These are phyloP conservation scores for Boletellus sp. DNA, from an alignment of 768 basidiomycete genomes.

Conservation along the genomic window DNA sequence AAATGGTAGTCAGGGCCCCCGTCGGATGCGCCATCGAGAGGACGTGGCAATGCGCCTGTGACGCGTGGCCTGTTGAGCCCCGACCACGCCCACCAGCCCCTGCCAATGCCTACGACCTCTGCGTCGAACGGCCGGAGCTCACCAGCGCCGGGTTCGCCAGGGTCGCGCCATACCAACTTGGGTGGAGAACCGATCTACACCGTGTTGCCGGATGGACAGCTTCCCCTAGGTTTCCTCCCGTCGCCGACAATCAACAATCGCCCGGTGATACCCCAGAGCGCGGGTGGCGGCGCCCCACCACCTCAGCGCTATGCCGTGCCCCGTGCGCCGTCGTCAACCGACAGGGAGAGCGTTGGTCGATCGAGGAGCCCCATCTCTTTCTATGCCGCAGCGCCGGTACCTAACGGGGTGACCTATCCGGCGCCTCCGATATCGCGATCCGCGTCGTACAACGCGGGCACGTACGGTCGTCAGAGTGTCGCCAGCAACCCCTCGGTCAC, in stretches of 20 bases:
- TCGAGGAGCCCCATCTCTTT: conserved; percentile 22
- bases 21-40: conserved; percentile 32
- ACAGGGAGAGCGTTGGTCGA: conserved; percentile 14
- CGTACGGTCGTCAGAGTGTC: background rate
- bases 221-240: conserved; percentile 11
- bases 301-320: conserved; percentile 12
- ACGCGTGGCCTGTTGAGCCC: conserved; percentile 26
- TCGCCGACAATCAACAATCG: background rate
- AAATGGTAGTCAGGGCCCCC: conserved; percentile 27
- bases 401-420: conserved; percentile 25
- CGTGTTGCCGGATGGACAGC: conserved; percentile 7
- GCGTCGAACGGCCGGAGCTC: conserved; percentile 10
- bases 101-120: conserved; percentile 23
- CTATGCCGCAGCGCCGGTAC: conserved; percentile 26
- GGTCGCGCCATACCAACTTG: conserved; percentile 4
- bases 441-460: conserved; percentile 4
- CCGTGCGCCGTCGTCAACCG: conserved; percentile 14
- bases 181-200: conserved; percentile 14
- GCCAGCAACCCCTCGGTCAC: conserved; percentile 20
- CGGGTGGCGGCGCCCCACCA: conserved; percentile 3
- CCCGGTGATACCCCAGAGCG: conserved; percentile 23
- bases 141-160: conserved; percentile 13
- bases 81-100: conserved; percentile 28
- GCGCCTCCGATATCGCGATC: conserved; percentile 28
- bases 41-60: conserved; percentile 1